Base-by-base conservation (phyloP, 768 basidiomycete genomes). In the Trichaptum fuscoviolaceum region DNA sequence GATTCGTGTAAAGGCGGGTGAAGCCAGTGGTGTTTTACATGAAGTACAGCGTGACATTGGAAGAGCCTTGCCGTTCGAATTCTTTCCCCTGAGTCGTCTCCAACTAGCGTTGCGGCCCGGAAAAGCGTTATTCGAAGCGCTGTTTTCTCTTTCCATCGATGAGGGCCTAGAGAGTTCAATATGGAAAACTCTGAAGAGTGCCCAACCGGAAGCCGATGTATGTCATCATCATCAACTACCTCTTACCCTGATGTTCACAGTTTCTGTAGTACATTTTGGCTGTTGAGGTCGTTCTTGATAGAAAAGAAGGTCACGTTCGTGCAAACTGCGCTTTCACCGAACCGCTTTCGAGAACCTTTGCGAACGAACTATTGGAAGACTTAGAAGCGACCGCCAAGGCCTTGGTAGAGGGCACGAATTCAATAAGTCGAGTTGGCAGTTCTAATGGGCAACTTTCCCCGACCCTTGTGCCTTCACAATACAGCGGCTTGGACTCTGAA, bases 181-280 rank as follows among this genome's bases (percentile, higher is more conserved):
- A 17, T 76, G 75, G 73, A 67, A 71, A 9, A 60, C 77, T 20
- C 27, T 72, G 23, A 69, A 69, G 34, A 77, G 75, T 42, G 75
- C 75, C 63, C 67, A 75, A 25, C 71, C 75, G 7, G 75, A 74
- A 63, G 73, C 76, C 30, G 76, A 77, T 35, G 76, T 77, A 64
- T 67, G 76, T 64, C 42, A 30, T 26, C 27, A 30, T 25, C 10
- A 25, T 52, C 26, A 23, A 63, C 18, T 7, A 4, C 12, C n/a
- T 63, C 2, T 20, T 7, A 15, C 17, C 63, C 9, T 36, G 36
- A 35, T 63, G 35, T 52, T 58, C 20, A 65, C 23, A 10, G 18
- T 18, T 35, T 24, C 1, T 26, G 5, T 60, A 72, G 71, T 72
- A 69, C 62, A 64, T 67, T 35, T 65, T 72, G 20, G 68, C 70